Evolutionary conservation across 495 filamentous ascomycete genomes (phyloP), one percentile per base, ranked within the genome.

Genomic region (Trichoderma reesei): DNA sequence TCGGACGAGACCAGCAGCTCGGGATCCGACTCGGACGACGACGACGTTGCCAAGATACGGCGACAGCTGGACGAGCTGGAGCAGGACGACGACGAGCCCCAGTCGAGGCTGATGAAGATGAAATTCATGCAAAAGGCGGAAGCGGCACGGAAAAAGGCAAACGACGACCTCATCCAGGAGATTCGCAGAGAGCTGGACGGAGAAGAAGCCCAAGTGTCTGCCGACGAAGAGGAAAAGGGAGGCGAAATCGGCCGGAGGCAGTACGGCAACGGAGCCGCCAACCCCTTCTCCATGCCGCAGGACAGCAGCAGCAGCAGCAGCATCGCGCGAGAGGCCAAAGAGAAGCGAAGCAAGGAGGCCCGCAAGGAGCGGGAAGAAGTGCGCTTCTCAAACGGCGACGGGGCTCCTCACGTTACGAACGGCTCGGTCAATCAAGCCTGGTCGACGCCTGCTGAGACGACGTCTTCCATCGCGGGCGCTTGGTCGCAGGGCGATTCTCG

Each of bases 71-170:
- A 87, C 48, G 75, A 74, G 3, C 67, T 80, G 1, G 81, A 75
- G 3, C 69, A 72, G 3, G 66, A 51, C 9, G 75, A 75, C 5
- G 72, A 71, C 14, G 72, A 72, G 0, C 77, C 79, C 56, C 78
- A 75, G 5, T 77, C 81, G 20, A 82, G 80, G 64, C 44, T 69
- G 31, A 59, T 68, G 71, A 72, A 63, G 5, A 71, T 64, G 75
- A 65, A 71, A 26, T 98, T 98, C 70, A 98, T 98, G 94, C 84
- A 86, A 67, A 90, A 86, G 48, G 92, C 91, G 13, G 91, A 97
- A 66, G 89, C 86, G 11, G 78, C 83, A 44, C 83, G 83, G 67
- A 92, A 86, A 70, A 85, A 85, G 62, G 79, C 85, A 65, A 98
- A 97, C 63, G 90, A 96, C 69, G 87, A 88, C 44, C 83, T 89